A percentile compares a stretch with the other conserved stretches of the same genome.
Evolutionary conservation across 352 stramenopile genomes (phyloP).

Genomic region (Thraustotheca clavata): DNA sequence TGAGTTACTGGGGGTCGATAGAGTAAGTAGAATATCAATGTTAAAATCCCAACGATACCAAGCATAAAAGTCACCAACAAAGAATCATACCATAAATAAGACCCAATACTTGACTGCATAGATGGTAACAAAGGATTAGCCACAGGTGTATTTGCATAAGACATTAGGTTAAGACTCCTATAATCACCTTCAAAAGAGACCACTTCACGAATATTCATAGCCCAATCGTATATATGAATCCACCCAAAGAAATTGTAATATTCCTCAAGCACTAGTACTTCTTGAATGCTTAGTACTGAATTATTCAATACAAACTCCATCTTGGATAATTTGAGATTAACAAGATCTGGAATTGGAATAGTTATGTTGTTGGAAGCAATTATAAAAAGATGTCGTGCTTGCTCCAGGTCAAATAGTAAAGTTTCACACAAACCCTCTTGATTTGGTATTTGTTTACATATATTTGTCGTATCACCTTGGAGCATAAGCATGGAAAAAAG

Average conservation of each 20-base stretch:
- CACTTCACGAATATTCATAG: neutral
- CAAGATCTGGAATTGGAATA: neutral
- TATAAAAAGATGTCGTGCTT: neutral
- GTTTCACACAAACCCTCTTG: neutral
- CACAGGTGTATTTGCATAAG: neutral
- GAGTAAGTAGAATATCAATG: neutral
- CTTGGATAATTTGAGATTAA: neutral
- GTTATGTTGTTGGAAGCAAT: neutral
- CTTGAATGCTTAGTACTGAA: neutral
- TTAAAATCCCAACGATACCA: neutral
- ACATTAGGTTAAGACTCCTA: neutral
- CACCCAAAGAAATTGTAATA: neutral
- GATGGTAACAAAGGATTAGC: neutral
- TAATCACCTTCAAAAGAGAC: neutral
- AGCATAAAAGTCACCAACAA: neutral
- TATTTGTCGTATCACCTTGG: neutral
- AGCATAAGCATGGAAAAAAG: neutral
- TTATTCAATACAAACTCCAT: neutral
- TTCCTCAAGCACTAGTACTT: neutral
- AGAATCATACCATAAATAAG: neutral
- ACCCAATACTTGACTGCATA: neutral
- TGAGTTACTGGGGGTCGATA: neutral
- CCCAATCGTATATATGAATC: neutral
- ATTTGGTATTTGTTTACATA: neutral
- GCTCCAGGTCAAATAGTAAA: neutral